Evolutionary conservation across 2,329 filamentous ascomycete genomes (phyloP).

Genomic region (Fusarium tjaetaba): DNA sequence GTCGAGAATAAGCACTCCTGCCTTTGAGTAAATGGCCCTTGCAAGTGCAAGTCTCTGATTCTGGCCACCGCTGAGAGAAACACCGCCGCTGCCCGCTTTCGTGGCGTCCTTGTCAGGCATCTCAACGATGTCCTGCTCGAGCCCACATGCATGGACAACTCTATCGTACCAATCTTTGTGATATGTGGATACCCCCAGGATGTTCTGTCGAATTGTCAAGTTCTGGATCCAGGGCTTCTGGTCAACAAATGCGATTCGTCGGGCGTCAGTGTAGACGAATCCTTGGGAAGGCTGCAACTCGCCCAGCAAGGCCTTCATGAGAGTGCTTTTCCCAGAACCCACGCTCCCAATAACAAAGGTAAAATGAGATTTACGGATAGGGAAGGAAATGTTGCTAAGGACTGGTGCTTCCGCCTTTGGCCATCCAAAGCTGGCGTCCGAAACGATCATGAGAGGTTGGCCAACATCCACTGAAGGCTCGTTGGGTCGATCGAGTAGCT

Average conservation of each 20-base stretch:
- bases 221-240: slow-evolving; percentile 20
- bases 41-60: slow-evolving; percentile 45
- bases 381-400: not conserved
- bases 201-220: slow-evolving; percentile 11
- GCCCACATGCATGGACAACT: slow-evolving; percentile 1
- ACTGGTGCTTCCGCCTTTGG: not conserved
- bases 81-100: slow-evolving; percentile 47
- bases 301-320: slow-evolving; percentile 11
- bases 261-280: slow-evolving; percentile 2
- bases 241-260: slow-evolving; percentile 7
- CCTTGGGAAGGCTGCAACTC: slow-evolving; percentile 9
- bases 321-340: slow-evolving; percentile 8
- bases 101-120: not conserved
- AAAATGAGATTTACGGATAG: slow-evolving; percentile 9
- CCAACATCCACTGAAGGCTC: not conserved
- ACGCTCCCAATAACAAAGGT: slow-evolving; percentile 13
- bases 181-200: slow-evolving; percentile 1
- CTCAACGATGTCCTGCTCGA: slow-evolving; percentile 10
- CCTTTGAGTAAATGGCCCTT: slow-evolving; percentile 38
- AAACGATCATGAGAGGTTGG: slow-evolving; percentile 3
- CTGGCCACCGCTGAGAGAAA: slow-evolving; percentile 50
- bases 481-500: not conserved
- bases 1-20: slow-evolving; percentile 45
- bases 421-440: slow-evolving; percentile 8
- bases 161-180: slow-evolving; percentile 7